Evolutionary conservation across 2,329 filamentous ascomycete species (phyloP).

Genomic region (Aquanectria penicillioides): DNA sequence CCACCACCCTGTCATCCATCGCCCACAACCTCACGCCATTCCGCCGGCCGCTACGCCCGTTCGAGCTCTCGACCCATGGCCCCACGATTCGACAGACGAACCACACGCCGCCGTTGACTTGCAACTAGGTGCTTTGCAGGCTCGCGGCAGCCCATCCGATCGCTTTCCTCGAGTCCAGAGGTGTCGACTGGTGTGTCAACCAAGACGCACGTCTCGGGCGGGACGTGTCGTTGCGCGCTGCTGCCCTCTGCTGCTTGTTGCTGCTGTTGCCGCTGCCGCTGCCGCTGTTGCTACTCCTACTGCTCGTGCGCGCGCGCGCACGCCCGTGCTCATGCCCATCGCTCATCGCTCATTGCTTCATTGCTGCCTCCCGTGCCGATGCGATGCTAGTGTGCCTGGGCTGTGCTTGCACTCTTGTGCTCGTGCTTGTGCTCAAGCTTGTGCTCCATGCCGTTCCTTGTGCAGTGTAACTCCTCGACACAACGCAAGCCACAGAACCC

Average conservation of each 20-base stretch:
- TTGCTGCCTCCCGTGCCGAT: too few species aligned
- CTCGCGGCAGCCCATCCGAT: conserved; percentile 36
- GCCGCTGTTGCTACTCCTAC: not conserved
- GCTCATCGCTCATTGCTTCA: too few species aligned
- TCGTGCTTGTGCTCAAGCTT: not conserved
- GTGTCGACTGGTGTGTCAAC: conserved; percentile 19
- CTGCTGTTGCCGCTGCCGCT: too few species aligned
- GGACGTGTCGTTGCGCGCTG: conserved; percentile 9
- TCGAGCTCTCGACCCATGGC: conserved; percentile 39
- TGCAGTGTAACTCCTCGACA: not conserved
- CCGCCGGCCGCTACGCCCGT: conserved; percentile 42
- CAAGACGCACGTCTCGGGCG: conserved; percentile 22
- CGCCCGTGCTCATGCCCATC: not conserved
- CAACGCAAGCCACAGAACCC: not conserved
- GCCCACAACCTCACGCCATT: conserved; percentile 42
- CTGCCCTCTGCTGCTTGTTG: not conserved
- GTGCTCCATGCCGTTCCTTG: not conserved
- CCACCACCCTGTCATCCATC: conserved; percentile 18
- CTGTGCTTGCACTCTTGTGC: too few species aligned
- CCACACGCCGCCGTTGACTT: conserved; percentile 25
- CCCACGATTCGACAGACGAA: conserved; percentile 38
- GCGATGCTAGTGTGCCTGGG: too few species aligned
- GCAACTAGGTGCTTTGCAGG: conserved; percentile 25
- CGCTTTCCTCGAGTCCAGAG: conserved; percentile 8
- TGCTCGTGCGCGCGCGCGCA: not conserved